These are phyloP conservation scores for Adansonia rubrostipa DNA, from an alignment of 441 rosid species.

Conservation along the genomic window DNA sequence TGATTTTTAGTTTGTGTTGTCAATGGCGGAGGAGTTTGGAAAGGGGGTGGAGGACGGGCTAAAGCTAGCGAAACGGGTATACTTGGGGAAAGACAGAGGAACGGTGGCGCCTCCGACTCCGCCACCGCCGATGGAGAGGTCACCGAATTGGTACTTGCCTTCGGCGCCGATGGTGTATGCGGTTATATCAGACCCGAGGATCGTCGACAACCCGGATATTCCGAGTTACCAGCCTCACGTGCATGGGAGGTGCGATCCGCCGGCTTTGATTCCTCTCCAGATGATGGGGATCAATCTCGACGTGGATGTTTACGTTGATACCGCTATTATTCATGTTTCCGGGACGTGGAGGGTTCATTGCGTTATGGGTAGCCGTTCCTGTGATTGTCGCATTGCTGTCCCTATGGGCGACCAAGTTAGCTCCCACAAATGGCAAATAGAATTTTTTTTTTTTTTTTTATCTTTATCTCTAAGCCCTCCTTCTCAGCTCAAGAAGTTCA, in stretches of 20 bases:
- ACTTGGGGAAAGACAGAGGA: slow-evolving; percentile 68
- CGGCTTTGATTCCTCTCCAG: slow-evolving; percentile 85
- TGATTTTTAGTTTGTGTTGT: background rate
- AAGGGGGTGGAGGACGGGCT: slow-evolving; percentile 86
- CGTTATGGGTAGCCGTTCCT: slow-evolving; percentile 85
- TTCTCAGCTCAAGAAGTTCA: background rate
- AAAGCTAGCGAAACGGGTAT: slow-evolving; percentile 75
- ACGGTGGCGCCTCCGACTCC: slow-evolving; percentile 66
- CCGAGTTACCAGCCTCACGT: slow-evolving; percentile 99
- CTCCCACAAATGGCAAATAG: background rate
- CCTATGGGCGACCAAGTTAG: slow-evolving; percentile 91
- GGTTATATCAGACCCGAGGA: slow-evolving; percentile 73
- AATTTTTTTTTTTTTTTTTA: background rate
- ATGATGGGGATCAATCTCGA: slow-evolving; percentile 70
- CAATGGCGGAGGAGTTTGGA: slow-evolving; percentile 79
- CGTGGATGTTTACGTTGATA: slow-evolving; percentile 68
- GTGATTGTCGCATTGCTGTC: slow-evolving; percentile 82
- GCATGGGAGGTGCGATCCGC: slow-evolving; percentile 91
- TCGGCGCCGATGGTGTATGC: slow-evolving; percentile 89
- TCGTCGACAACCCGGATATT: slow-evolving; percentile 92
- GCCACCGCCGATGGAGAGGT: slow-evolving; percentile 61
- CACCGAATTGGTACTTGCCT: slow-evolving; percentile 49
- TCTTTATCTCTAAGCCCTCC: background rate
- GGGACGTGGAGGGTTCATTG: slow-evolving; percentile 92
- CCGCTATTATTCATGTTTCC: slow-evolving; percentile 56